Evolutionary conservation across 441 rosid species (phyloP).

Genomic region (Sinapis alba): DNA sequence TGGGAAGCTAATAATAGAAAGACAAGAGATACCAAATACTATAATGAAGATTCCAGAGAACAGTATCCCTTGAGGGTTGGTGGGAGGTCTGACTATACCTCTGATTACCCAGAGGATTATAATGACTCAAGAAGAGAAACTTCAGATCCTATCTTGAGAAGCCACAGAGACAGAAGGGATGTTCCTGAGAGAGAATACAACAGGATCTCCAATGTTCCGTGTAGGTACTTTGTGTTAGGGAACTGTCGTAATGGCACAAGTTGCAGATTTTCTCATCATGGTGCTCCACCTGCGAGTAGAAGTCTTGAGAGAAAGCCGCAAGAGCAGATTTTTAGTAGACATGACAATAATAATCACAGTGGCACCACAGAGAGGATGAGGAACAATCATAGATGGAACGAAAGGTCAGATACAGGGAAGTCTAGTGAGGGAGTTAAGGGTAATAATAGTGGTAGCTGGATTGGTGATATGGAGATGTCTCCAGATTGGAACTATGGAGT

Average conservation of each 20-base stretch:
- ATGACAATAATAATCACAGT: slow-evolving; percentile 41
- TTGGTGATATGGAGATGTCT: slow-evolving; percentile 84
- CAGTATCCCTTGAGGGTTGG: slow-evolving; percentile 46
- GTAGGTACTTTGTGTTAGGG: slow-evolving; percentile 76
- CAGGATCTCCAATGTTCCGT: slow-evolving; percentile 56
- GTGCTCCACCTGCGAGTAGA: slow-evolving; percentile 35
- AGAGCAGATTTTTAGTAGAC: slow-evolving; percentile 45
- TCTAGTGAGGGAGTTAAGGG: slow-evolving; percentile 45
- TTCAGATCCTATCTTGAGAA: slow-evolving; percentile 45
- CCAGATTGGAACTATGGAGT: slow-evolving; percentile 82
- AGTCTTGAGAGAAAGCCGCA: slow-evolving; percentile 64
- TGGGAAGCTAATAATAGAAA: slow-evolving; percentile 64
- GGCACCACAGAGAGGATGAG: slow-evolving; percentile 44
- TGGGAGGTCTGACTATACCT: slow-evolving; percentile 50
- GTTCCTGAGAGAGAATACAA: slow-evolving; percentile 55
- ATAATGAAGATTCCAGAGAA: slow-evolving; percentile 53
- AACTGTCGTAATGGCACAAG: slow-evolving; percentile 76
- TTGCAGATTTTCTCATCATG: slow-evolving; percentile 80
- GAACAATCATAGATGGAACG: slow-evolving; percentile 55
- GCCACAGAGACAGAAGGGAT: slow-evolving; percentile 46
- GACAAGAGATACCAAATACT: slow-evolving; percentile 54
- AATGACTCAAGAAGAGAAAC: slow-evolving; percentile 48
- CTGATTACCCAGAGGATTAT: slow-evolving; percentile 52
- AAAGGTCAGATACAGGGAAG: slow-evolving; percentile 38
- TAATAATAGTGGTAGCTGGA: slow-evolving; percentile 47